Base-by-base conservation (phyloP, 768 basidiomycete species). In the Podaxis mareebaensis region DNA sequence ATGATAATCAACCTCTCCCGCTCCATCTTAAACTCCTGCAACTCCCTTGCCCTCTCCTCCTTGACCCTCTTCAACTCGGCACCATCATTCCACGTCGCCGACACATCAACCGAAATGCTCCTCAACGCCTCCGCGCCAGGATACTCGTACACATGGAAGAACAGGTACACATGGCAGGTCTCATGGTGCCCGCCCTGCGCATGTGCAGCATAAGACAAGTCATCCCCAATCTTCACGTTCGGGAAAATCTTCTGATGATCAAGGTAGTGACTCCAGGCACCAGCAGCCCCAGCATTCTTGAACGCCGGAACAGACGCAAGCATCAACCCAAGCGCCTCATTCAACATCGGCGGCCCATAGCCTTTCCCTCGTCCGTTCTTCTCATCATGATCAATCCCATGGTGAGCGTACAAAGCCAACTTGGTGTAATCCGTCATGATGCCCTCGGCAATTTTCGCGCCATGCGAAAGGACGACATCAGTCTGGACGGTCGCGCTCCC, bases 81-180 rank as follows among this genome's bases (percentile, higher is more conserved):
- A 15, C 60, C 51, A 12, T 61, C 60, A 40, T 61, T 53, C 60
- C 60, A 61, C 1, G 60, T 61, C 49, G 60, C 60, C 20, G 60
- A 61, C n/a, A 53, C 52, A 15, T 61, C 60, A 53, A 61, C 51
- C 15, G 60, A 61, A 15, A 61, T 42, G 6, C 60, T 61, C 52
- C 60, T 61, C 60, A 61, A 20, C 22, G 52, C 39, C 15, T 61
- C 60, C 13, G 51, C 52, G 15, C 53, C 40, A 20, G 60, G 60
- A n/a, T 61, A 61, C 38, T 61, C 60, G 39, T 61, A 61, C 52
- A 61, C 60, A 30, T 61, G 60, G 60, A 61, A 61, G 60, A 61
- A 61, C 26, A 61, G n/a, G 42, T 61, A 61, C 13, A 22, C 26
- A 26, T 61, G 51, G 20, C 38, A 42, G 13, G n/a, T 49, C n/a